Base-by-base conservation (phyloP, 1,284 basidiomycete species). In the Puccinia polysora region DNA sequence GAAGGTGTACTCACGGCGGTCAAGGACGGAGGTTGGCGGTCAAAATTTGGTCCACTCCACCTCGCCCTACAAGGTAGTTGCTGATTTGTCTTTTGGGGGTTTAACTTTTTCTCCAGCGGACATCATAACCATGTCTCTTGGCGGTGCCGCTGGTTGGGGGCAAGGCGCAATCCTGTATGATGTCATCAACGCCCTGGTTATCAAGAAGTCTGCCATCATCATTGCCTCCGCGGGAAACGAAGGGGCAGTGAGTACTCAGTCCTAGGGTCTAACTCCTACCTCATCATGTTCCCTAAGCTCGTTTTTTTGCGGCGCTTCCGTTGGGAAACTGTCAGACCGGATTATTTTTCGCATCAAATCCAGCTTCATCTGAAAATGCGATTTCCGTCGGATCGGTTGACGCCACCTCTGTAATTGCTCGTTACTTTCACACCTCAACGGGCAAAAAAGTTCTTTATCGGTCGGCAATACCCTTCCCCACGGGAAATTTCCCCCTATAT, bases 331-430 rank as follows among this genome's bases (percentile, higher is more conserved):
- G 12, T n/a, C 23, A 73, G 70, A 53, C 64, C 25, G 70, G 70
- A 25, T 14, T 73, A 6, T 73, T 73, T 32, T 65, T 56, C 32
- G 62, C 49, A 15, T 32, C 25, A 4, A 53, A 52, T 73, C 70
- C 70, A 12, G 70, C 70, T 4, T 52, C 60, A 6, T 53, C 60
- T n/a, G 45, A 45, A 23, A 59, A 59, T 50, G 50, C 60, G 3
- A 73, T 73, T 36, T 53, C 70, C 12, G 70, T 73, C 34, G 70
- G 70, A 5, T 73, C 70, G 20, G 70, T 65, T n/a, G 52, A 65
- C 34, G 36, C 60, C 1, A 36, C 34, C 5, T 32, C 40, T 4
- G 18, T 32, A 18, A 32, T 64, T 45, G 15, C 43, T 38, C 53
- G 40, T 30, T 40, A 49, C 23, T 58, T 65, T 15, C 28, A 18